Evolutionary conservation across 2,329 filamentous ascomycete species (phyloP).

Genomic region (Aspergillus sp.): DNA sequence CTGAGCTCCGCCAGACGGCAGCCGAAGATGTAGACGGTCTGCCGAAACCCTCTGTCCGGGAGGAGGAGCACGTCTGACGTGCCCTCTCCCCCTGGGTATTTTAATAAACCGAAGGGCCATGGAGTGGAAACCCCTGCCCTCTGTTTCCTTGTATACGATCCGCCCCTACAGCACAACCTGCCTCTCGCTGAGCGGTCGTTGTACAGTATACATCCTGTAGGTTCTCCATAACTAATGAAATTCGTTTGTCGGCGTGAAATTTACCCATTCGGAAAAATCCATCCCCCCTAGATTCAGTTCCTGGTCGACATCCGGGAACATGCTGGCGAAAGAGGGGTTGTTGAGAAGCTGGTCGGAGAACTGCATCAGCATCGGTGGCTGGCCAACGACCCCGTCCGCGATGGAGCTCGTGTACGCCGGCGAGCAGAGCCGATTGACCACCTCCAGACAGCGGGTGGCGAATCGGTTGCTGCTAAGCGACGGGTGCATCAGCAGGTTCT

Average conservation of each 20-base stretch:
- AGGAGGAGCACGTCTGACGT: slow-evolving; percentile 16
- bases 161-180: too few relatives aligned
- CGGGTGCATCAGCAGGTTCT: slow-evolving; percentile 37
- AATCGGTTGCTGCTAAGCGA: slow-evolving; percentile 39
- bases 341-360: slow-evolving; percentile 37
- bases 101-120: too few relatives aligned
- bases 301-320: slow-evolving; percentile 35
- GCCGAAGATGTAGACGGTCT: slow-evolving; percentile 17
- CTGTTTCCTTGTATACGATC: too few relatives aligned
- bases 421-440: slow-evolving; percentile 38
- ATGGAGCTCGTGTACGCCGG: slow-evolving; percentile 23
- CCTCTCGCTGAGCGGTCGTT: too few relatives aligned
- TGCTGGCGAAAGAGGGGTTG: slow-evolving; percentile 31
- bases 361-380: slow-evolving; percentile 32
- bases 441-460: slow-evolving; percentile 38
- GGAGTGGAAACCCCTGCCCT: too few relatives aligned
- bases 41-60: slow-evolving; percentile 19
- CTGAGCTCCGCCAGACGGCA: slow-evolving; percentile 29
- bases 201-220: too few relatives aligned
- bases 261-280: slow-evolving; percentile 42
- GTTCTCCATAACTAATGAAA: slow-evolving; percentile 5
- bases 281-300: slow-evolving; percentile 29
- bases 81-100: too few relatives aligned
- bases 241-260: slow-evolving; percentile 29
- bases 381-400: slow-evolving; percentile 14